Evolutionary conservation across 208 protist species (phyloP).

Genomic region (Trypanosoma melophagium): DNA sequence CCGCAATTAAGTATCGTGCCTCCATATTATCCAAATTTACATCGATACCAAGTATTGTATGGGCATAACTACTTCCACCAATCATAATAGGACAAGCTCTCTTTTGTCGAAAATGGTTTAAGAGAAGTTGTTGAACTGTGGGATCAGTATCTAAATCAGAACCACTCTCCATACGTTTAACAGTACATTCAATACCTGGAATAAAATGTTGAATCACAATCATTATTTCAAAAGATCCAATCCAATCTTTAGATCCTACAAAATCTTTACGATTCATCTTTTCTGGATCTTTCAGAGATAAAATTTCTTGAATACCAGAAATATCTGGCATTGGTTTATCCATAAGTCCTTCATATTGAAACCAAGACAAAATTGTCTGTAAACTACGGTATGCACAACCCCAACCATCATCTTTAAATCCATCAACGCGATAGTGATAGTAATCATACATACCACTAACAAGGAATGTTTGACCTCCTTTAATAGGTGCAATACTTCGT

Average conservation of each 20-base stretch:
- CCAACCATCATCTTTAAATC: constrained; percentile 93
- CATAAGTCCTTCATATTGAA: constrained; percentile 60
- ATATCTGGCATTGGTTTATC: constrained; percentile 53
- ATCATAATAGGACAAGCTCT: constrained; percentile 94
- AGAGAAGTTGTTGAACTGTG: constrained; percentile 59
- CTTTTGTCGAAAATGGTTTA: constrained; percentile 81
- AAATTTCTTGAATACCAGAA: constrained; percentile 83
- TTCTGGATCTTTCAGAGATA: constrained; percentile 71
- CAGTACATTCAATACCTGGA: constrained; percentile 80
- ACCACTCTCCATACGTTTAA: constrained; percentile 82
- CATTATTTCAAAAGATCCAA: constrained; percentile 93
- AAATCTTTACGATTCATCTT: constrained; percentile 84
- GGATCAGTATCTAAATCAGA: constrained; percentile 76
- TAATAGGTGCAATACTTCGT: constrained; percentile 28
- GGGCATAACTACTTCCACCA: constrained; percentile 93
- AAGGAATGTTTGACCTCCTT: constrained; percentile 41
- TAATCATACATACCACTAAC: constrained; percentile 91
- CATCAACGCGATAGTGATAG: constrained; percentile 95
- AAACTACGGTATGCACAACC: constrained; percentile 95
- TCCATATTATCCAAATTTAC: constrained; percentile 82
- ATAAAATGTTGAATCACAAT: constrained; percentile 85
- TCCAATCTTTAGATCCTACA: constrained; percentile 93
- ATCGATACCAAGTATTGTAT: constrained; percentile 93
- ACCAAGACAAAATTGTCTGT: constrained; percentile 88
- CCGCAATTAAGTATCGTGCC: constrained; percentile 86